These are phyloP conservation scores for slime mould (Dictyostelium discoideum) DNA, from an alignment of 78 protist genomes.

Conservation along the genomic window DNA sequence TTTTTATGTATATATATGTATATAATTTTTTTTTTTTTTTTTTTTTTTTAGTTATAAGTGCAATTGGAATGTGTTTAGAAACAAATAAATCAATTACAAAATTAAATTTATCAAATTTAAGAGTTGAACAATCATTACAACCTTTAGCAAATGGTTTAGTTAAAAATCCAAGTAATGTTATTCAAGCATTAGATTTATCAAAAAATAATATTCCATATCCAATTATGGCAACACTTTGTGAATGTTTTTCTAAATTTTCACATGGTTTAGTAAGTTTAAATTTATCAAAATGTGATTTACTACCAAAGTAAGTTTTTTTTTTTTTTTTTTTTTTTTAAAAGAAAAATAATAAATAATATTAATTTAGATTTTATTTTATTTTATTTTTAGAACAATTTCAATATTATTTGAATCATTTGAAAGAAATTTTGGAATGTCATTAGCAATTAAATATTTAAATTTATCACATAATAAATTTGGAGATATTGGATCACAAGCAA, in stretches of 20 bases:
- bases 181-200: conserved; percentile 59
- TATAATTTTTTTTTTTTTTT: not conserved
- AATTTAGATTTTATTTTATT: not conserved
- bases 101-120: conserved; percentile 39
- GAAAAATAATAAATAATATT: too few relatives aligned
- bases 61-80: conserved; percentile 75
- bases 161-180: conserved; percentile 24
- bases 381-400: not conserved
- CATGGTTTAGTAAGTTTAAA: conserved; percentile 74
- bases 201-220: conserved; percentile 61
- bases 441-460: conserved; percentile 48
- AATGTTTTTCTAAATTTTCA: conserved; percentile 69
- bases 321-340: not conserved
- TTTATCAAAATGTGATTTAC: conserved; percentile 72
- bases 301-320: conserved; percentile 58
- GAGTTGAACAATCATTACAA: conserved; percentile 79
- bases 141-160: conserved; percentile 58
- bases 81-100: conserved; percentile 54
- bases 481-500: conserved; percentile 60
- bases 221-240: conserved; percentile 69
- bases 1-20: not conserved
- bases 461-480: conserved; percentile 63
- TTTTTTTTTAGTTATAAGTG: conserved; percentile 6
- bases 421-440: conserved; percentile 75
- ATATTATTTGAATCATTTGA: conserved; percentile 78